phyloP scores from a whole-genome alignment of 768 basidiomycete species.

The Macrolepiota dolichaula region DNA sequence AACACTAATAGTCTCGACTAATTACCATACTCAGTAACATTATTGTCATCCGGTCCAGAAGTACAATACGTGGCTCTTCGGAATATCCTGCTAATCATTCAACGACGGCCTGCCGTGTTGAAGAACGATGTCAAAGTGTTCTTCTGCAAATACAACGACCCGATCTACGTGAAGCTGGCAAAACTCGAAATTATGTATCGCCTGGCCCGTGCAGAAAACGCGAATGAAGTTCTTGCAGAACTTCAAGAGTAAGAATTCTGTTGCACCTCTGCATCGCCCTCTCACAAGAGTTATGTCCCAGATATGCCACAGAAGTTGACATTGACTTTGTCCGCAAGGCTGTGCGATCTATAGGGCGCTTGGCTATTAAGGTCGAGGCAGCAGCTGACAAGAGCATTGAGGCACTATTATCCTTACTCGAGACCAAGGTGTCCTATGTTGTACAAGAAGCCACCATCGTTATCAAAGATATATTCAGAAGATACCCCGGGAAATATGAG shows the following conservation, averaged over 20 bases:
- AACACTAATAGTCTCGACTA: slow-evolving; percentile 1
- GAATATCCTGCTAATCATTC: slow-evolving; percentile 96
- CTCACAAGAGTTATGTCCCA: slow-evolving; percentile 24
- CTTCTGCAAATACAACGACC: slow-evolving; percentile 99
- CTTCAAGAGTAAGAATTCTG: slow-evolving; percentile 74
- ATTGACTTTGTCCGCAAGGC: slow-evolving; percentile 98
- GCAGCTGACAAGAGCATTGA: slow-evolving; percentile 91
- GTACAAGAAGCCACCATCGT: slow-evolving; percentile 98
- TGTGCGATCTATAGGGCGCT: slow-evolving; percentile 92
- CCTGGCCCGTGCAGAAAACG: slow-evolving; percentile 91
- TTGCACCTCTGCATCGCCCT: neutral
- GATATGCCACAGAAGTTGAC: slow-evolving; percentile 98
- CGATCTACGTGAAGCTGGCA: slow-evolving; percentile 97
- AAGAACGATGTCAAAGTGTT: slow-evolving; percentile 99
- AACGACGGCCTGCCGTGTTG: slow-evolving; percentile 86
- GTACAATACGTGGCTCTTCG: slow-evolving; percentile 97
- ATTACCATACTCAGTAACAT: slow-evolving; percentile 58
- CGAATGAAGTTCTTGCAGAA: slow-evolving; percentile 88
- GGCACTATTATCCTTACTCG: slow-evolving; percentile 80
- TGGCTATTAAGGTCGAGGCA: slow-evolving; percentile 94
- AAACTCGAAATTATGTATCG: slow-evolving; percentile 99
- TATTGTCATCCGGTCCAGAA: slow-evolving; percentile 95
- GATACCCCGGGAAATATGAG: slow-evolving; percentile 96
- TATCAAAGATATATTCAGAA: slow-evolving; percentile 95
- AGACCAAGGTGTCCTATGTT: slow-evolving; percentile 93